Percentiles rank a stretch among this genome's conserved stretches.
Conservation (phyloP, 78 protist genomes). For the Dictyostelium capitatum region DNA sequence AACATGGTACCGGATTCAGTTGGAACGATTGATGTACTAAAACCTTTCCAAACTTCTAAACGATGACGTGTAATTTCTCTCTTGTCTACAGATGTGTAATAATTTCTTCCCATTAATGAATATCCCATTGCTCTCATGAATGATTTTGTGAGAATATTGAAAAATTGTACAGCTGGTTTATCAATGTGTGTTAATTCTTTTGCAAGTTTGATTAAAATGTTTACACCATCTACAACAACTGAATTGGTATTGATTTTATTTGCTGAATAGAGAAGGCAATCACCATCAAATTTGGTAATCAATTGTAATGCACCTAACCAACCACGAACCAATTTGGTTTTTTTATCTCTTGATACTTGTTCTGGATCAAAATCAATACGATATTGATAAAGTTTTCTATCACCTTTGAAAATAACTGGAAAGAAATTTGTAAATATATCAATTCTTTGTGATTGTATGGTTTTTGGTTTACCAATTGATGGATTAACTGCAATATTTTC, state of each 20-base stretch:
- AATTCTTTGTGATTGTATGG: neutral
- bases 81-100: neutral
- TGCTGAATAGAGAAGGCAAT: neutral
- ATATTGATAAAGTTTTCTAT: neutral
- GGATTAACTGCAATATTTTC: neutral
- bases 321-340: neutral
- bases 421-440: constrained; percentile 5
- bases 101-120: constrained; percentile 52
- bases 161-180: neutral
- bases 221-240: neutral
- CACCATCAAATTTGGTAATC: constrained; percentile 15
- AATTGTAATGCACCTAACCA: neutral
- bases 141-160: constrained; percentile 4
- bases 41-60: constrained; percentile 61
- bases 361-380: constrained; percentile 22
- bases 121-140: neutral
- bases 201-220: neutral
- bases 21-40: neutral
- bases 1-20: constrained; percentile 40
- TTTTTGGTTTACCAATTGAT: neutral
- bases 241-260: neutral
- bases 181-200: neutral
- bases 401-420: neutral
- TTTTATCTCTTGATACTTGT: constrained; percentile 10
- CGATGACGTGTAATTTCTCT: neutral